These are phyloP conservation scores for Nephelium lappaceum DNA, from an alignment of 345 rosid genomes.

Conservation along the genomic window DNA sequence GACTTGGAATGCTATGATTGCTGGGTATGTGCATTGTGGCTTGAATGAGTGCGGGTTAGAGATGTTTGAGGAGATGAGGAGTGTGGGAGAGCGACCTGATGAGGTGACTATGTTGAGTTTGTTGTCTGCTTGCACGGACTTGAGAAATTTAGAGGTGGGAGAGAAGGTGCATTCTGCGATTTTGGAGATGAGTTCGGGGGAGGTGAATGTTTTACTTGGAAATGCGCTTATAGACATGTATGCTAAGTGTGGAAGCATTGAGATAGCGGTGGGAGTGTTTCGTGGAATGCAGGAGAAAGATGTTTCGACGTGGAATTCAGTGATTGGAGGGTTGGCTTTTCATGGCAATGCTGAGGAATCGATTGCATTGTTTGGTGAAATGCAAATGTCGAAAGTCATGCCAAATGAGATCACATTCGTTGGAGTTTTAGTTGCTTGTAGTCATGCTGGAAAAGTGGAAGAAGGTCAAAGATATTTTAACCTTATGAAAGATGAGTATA, in stretches of 20 bases:
- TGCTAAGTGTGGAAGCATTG: conserved; percentile 70
- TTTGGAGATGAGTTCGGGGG: conserved; percentile 35
- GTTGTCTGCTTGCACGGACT: conserved; percentile 63
- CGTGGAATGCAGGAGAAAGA: conserved; percentile 53
- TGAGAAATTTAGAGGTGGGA: conserved; percentile 64
- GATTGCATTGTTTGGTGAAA: conserved; percentile 47
- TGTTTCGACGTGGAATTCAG: conserved; percentile 67
- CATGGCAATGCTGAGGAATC: conserved; percentile 61
- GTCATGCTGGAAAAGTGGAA: conserved; percentile 64
- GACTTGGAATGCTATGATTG: conserved; percentile 77
- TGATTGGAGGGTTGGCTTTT: conserved; percentile 65
- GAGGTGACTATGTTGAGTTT: conserved; percentile 66
- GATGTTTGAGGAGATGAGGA: conserved; percentile 74
- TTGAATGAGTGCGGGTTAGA: conserved; percentile 41
- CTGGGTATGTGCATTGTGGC: conserved; percentile 57
- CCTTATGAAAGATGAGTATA: conserved; percentile 51
- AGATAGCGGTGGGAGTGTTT: conserved; percentile 56
- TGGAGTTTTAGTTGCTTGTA: conserved; percentile 66
- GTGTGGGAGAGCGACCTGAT: conserved; percentile 60
- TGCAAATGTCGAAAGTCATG: conserved; percentile 51
- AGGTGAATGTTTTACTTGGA: conserved; percentile 42
- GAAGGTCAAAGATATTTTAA: conserved; percentile 58
- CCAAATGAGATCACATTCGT: conserved; percentile 70
- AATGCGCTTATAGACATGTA: conserved; percentile 73
- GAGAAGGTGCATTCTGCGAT: conserved; percentile 50